Base-by-base conservation (phyloP, 345 rosid genomes). In the Hirschfeldia incana region DNA sequence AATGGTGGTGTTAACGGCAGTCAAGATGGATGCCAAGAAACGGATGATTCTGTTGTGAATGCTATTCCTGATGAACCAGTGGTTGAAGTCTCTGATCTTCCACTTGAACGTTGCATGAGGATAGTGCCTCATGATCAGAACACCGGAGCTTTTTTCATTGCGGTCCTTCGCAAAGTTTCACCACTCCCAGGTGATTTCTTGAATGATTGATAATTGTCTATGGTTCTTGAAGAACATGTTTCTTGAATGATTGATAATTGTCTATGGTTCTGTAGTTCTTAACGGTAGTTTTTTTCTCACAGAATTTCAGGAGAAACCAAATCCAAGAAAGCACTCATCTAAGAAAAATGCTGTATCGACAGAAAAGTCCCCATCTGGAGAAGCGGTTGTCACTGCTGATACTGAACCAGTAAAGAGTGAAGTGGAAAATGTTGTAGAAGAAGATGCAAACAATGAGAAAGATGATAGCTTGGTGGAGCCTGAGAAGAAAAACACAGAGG, bases 101-200 rank as follows among this genome's bases (percentile, higher is more conserved):
- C 94, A 13, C 87, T 95, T 68, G 97, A 92, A 74, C 87, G 88
- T 30, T 95, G 99, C 91, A 89, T 93, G 89, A 93, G 98, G 88
- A 88, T 95, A 76, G 61, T 90, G 57, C 98, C 99, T 81, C 98
- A 93, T 81, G 97, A 95, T 90, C 99, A 95, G 85, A 95, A 93
- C 81, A 85, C 90, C 2, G 98, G 97, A 84, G 97, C 97, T 72
- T 95, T 95, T 77, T 95, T 95, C 85, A 87, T 95, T 69, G 97
- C 97, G 13, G 94, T 95, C 68, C 85, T 93, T 68, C 87, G 80
- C 69, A 95, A 95, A 83, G 73, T 86, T 76, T 92, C 89, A 42
- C 78, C 87, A 61, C 79, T 93, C 70, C 94, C 97, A 80, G 97
- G 98, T 91, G 82, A 74, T 34, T 13, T 32, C n/a, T 12, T 39